These are phyloP conservation scores for Puccinia hordei DNA, from an alignment of 1,284 basidiomycete genomes.

Conservation along the genomic window DNA sequence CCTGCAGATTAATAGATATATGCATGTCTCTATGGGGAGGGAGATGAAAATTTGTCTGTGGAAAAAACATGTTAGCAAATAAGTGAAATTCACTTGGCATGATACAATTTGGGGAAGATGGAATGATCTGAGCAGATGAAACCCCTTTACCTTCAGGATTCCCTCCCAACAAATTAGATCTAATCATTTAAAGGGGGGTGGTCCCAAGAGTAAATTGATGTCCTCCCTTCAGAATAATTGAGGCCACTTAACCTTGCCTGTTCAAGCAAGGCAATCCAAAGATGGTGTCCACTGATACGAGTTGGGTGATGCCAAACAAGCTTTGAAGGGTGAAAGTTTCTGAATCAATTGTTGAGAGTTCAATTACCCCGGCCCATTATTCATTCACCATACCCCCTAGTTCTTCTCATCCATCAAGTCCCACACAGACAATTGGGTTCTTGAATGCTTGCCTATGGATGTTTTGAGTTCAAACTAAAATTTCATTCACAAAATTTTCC, in stretches of 20 bases:
- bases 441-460: background rate
- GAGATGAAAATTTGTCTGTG: no score
- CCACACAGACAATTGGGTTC: background rate
- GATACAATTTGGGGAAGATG: background rate
- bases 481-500: conserved; percentile 5
- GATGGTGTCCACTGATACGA: conserved; percentile 21
- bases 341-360: background rate
- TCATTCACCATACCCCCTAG: conserved; percentile 1
- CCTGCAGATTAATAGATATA: no score
- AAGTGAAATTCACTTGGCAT: background rate
- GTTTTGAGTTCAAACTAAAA: background rate
- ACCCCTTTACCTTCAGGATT: background rate
- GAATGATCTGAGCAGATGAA: no score
- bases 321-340: background rate
- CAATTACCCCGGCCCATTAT: background rate
- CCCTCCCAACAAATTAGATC: background rate
- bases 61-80: no score
- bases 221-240: background rate
- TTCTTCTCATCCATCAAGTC: background rate
- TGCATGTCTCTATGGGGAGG: no score
- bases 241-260: background rate
- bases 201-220: background rate
- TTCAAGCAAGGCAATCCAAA: conserved; percentile 40
- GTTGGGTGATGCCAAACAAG: background rate
- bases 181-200: no score